Evolutionary conservation across 1,139 yeast genomes (phyloP).

Genomic region (Blastobotrys ciferrii): DNA sequence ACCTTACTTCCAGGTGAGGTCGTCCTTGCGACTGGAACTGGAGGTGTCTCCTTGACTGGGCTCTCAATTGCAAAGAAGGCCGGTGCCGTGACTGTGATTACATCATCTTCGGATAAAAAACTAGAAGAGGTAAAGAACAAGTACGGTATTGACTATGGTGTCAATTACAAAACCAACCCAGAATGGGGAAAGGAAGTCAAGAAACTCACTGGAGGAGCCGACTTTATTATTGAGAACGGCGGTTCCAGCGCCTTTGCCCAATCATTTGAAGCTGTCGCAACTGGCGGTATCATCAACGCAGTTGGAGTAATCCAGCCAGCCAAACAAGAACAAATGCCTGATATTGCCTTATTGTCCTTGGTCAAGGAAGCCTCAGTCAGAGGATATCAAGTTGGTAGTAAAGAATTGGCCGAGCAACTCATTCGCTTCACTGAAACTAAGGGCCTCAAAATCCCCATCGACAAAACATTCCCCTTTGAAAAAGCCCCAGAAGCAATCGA

Average conservation of each 20-base stretch:
- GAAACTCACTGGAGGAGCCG: slow-evolving; percentile 19
- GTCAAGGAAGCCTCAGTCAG: slow-evolving; percentile 16
- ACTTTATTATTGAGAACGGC: slow-evolving; percentile 21
- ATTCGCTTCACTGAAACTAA: slow-evolving; percentile 18
- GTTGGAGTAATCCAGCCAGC: slow-evolving; percentile 20
- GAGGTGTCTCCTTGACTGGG: slow-evolving; percentile 23
- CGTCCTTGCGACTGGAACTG: slow-evolving; percentile 23
- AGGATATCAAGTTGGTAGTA: slow-evolving; percentile 20
- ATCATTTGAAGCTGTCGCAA: slow-evolving; percentile 16
- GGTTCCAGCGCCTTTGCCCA: slow-evolving; percentile 19
- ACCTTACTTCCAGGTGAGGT: slow-evolving; percentile 21
- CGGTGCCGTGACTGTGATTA: slow-evolving; percentile 21
- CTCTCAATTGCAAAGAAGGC: slow-evolving; percentile 24
- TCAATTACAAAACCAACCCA: slow-evolving; percentile 18
- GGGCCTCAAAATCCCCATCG: slow-evolving; percentile 18
- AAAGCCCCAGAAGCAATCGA: slow-evolving; percentile 20
- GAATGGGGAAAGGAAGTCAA: slow-evolving; percentile 21
- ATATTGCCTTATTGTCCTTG: slow-evolving; percentile 14
- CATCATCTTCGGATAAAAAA: slow-evolving; percentile 24
- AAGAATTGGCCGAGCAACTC: slow-evolving; percentile 16
- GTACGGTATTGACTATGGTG: slow-evolving; percentile 17
- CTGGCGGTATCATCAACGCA: slow-evolving; percentile 18
- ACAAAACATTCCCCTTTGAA: slow-evolving; percentile 18
- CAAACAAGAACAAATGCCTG: slow-evolving; percentile 17
- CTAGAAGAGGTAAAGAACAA: slow-evolving; percentile 15